Percentiles rank a stretch among this genome's conserved stretches.
phyloP scores from a whole-genome alignment of 2,329 filamentous ascomycete genomes.

The Aspergillus chevalieri region DNA sequence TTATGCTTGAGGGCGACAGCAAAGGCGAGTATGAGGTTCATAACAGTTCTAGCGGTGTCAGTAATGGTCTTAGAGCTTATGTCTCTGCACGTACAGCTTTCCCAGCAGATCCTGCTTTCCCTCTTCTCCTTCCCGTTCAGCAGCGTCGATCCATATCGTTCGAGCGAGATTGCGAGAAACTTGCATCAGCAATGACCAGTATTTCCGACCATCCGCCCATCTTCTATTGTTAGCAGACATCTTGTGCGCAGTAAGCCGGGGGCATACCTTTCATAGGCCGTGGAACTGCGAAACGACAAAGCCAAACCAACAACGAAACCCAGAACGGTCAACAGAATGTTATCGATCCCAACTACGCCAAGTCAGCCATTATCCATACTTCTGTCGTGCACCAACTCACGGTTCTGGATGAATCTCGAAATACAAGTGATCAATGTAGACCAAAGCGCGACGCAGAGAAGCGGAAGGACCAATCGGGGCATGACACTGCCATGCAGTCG shows the following conservation, averaged over 20 bases:
- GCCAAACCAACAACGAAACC: conserved; percentile 76
- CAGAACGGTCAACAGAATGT: conserved; percentile 66
- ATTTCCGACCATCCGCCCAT: conserved; percentile 59
- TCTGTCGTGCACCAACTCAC: conserved; percentile 18
- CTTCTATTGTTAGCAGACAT: conserved; percentile 8
- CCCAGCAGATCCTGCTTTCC: conserved; percentile 62
- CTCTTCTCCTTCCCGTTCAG: conserved; percentile 52
- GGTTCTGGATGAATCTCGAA: conserved; percentile 39
- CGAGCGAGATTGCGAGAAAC: conserved; percentile 56
- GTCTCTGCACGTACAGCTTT: conserved; percentile 49
- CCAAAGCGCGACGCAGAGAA: conserved; percentile 59
- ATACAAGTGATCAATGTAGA: conserved; percentile 59
- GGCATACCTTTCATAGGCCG: conserved; percentile 63
- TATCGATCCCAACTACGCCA: conserved; percentile 51
- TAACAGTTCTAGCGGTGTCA: conserved; percentile 43
- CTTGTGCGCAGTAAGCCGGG: no score
- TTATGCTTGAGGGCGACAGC: conserved; percentile 74
- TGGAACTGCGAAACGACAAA: conserved; percentile 70
- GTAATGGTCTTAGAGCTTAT: not conserved
- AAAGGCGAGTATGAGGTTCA: conserved; percentile 74
- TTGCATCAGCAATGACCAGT: conserved; percentile 54
- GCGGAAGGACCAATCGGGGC: conserved; percentile 66
- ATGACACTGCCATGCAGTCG: conserved; percentile 70
- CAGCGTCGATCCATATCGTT: conserved; percentile 73
- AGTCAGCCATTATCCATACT: not conserved